phyloP scores from a whole-genome alignment of 2,329 filamentous ascomycete species.

The Blumeria hordei region DNA sequence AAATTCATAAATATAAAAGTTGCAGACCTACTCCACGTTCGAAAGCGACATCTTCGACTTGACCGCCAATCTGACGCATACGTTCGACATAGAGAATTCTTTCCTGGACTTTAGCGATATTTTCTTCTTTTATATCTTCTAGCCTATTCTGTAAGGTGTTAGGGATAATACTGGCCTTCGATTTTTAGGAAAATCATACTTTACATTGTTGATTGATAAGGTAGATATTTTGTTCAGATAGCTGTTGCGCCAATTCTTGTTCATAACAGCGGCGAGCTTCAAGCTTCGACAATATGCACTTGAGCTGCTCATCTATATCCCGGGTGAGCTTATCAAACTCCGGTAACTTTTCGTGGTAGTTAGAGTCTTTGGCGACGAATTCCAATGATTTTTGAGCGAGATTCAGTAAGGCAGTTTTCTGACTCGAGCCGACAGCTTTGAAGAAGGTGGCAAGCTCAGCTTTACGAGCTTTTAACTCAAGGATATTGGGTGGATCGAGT shows the following conservation, averaged over 20 bases:
- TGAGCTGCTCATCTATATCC: slow-evolving; percentile 5
- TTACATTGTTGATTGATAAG: slow-evolving; percentile 5
- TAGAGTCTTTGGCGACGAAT: slow-evolving; percentile 7
- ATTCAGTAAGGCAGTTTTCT: slow-evolving; percentile 9
- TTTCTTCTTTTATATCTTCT: slow-evolving; percentile 1
- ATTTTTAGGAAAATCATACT: slow-evolving; percentile 4
- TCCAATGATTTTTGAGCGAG: slow-evolving; percentile 12
- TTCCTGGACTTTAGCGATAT: slow-evolving; percentile 1
- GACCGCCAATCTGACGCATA: background rate
- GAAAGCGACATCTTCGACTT: slow-evolving; percentile 8
- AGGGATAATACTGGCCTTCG: background rate
- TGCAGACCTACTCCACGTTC: background rate
- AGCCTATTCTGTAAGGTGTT: background rate
- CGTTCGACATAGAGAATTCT: background rate
- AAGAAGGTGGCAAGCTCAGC: slow-evolving; percentile 10
- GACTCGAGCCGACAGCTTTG: slow-evolving; percentile 9
- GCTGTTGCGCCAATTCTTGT: slow-evolving; percentile 1
- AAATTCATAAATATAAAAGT: background rate
- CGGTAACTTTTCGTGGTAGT: slow-evolving; percentile 11
- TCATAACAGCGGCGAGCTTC: background rate
- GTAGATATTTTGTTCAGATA: slow-evolving; percentile 4
- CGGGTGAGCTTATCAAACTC: slow-evolving; percentile 10
- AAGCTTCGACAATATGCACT: background rate
- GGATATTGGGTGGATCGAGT: slow-evolving; percentile 9
- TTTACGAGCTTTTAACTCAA: slow-evolving; percentile 12